These are phyloP conservation scores for Beta vulgaris DNA, from an alignment of 148 eudicot genomes.

Conservation along the genomic window DNA sequence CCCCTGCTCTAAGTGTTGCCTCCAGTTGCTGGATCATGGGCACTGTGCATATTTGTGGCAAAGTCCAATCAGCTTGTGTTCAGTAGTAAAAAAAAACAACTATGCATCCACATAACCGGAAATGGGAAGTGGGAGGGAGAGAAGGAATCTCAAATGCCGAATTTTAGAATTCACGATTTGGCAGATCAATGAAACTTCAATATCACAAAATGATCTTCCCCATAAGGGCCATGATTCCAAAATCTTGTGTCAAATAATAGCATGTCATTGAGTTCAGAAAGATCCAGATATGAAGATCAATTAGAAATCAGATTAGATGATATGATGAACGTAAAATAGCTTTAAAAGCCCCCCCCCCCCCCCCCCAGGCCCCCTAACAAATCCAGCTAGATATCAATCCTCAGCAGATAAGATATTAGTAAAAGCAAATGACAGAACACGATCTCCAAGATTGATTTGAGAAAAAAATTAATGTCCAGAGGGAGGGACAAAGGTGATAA, in stretches of 20 bases:
- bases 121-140: not conserved
- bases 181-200: not conserved
- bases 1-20: conserved; percentile 76
- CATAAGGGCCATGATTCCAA: not conserved
- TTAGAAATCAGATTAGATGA: not conserved
- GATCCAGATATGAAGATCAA: not conserved
- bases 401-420: not conserved
- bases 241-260: not conserved
- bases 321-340: not conserved
- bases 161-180: too few relatives aligned
- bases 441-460: not conserved
- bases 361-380: not conserved
- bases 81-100: not conserved
- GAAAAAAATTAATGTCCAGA: not conserved
- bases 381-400: not conserved
- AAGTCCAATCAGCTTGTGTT: not conserved
- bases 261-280: not conserved
- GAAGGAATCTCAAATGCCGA: not conserved
- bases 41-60: conserved; percentile 41
- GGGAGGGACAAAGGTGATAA: not conserved
- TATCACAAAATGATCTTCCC: not conserved
- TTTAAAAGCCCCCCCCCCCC: not conserved
- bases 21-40: conserved; percentile 93
- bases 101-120: not conserved
- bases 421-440: not conserved